These are phyloP conservation scores for Podospora fimiseda DNA, from an alignment of 495 filamentous ascomycete species.

Conservation along the genomic window DNA sequence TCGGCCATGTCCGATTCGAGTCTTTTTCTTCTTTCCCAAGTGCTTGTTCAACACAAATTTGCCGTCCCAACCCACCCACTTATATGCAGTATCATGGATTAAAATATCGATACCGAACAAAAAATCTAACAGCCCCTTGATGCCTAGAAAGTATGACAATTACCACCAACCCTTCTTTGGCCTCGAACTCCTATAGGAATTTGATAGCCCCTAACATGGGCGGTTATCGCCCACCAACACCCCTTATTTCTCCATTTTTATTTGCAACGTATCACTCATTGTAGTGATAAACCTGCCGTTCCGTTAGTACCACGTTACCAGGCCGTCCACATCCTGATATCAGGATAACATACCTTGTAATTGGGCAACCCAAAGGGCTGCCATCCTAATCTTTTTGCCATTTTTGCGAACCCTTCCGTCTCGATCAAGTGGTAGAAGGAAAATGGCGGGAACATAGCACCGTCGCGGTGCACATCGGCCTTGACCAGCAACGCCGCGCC, in stretches of 20 bases:
- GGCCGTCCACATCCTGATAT: neutral
- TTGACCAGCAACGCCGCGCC: constrained; percentile 92
- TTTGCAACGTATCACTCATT: constrained; percentile 58
- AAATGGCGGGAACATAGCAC: constrained; percentile 97
- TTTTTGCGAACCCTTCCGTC: constrained; percentile 97
- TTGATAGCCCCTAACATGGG: neutral
- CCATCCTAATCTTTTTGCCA: constrained; percentile 86
- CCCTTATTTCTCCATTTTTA: neutral
- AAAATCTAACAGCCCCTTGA: neutral
- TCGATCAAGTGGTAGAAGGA: constrained; percentile 95
- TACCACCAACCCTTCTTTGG: neutral
- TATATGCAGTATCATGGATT: neutral
- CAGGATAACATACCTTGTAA: constrained; percentile 68
- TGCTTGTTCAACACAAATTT: neutral
- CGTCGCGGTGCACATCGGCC: constrained; percentile 94
- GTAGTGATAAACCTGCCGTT: constrained; percentile 73
- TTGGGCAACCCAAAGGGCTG: constrained; percentile 79
- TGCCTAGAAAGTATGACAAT: neutral
- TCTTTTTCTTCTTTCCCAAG: neutral
- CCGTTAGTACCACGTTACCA: constrained; percentile 20
- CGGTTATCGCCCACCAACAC: neutral
- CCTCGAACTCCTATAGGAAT: neutral
- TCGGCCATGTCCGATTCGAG: neutral
- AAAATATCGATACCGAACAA: neutral
- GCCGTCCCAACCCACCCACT: neutral